A percentile compares a stretch with the other conserved stretches of the same genome.
Evolutionary conservation across 176 grass and related monocot species (phyloP).

Genomic region (Bolboschoenus planiculmis): DNA sequence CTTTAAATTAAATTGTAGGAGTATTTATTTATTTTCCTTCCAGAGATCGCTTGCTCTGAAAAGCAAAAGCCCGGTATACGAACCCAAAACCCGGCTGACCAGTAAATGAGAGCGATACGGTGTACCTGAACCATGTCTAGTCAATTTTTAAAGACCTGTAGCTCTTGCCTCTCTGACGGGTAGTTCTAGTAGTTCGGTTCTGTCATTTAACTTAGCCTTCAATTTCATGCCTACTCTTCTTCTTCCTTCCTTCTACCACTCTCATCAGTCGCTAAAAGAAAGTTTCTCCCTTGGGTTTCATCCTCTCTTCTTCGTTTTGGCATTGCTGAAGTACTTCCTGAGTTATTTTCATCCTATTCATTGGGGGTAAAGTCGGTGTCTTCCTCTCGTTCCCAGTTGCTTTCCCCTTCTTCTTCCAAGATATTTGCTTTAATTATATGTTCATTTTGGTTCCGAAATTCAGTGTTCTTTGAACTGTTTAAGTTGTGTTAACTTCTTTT

Average conservation of each 20-base stretch:
- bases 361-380: background rate
- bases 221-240: conserved; percentile 21
- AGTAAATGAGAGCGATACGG: background rate
- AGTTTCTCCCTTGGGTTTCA: background rate
- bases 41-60: background rate
- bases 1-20: background rate
- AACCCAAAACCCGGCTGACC: background rate
- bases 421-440: background rate
- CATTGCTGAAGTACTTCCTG: background rate
- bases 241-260: conserved; percentile 15
- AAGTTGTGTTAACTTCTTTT: background rate
- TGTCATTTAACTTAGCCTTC: conserved; percentile 4
- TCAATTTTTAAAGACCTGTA: background rate
- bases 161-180: conserved; percentile 2
- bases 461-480: background rate
- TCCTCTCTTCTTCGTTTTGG: background rate
- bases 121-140: background rate
- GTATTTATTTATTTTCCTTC: background rate
- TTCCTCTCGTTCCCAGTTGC: background rate
- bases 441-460: background rate
- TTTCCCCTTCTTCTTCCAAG: background rate
- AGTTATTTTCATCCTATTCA: background rate
- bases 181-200: conserved; percentile 10
- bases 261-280: background rate
- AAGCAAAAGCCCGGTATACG: background rate